phyloP scores from a whole-genome alignment of 2,329 filamentous ascomycete genomes.

The Arthroderma sp. region DNA sequence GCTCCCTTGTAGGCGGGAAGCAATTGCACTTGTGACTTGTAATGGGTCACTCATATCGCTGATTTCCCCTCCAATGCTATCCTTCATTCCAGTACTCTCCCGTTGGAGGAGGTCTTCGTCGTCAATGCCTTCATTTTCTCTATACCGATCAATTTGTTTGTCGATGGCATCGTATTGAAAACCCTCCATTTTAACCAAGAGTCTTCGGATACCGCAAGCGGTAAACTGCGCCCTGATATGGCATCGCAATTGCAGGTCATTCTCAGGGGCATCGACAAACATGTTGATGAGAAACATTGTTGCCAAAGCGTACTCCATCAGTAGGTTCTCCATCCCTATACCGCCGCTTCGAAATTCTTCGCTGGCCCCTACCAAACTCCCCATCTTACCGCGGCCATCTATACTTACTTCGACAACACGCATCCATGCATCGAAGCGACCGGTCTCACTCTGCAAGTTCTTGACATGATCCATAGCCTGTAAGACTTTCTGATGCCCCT shows the following conservation, averaged over 20 bases:
- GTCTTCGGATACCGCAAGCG: conserved; percentile 85
- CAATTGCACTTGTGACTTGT: conserved; percentile 90
- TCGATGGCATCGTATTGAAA: conserved; percentile 98
- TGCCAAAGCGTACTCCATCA: conserved; percentile 97
- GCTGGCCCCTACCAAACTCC: conserved; percentile 88
- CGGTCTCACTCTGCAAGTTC: conserved; percentile 74
- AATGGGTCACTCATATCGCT: conserved; percentile 86
- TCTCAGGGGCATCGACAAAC: conserved; percentile 81
- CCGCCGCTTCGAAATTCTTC: conserved; percentile 92
- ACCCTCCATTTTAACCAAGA: conserved; percentile 90
- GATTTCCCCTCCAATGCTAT: conserved; percentile 69
- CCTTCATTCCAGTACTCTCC: conserved; percentile 81
- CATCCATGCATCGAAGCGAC: conserved; percentile 97
- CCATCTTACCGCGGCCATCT: conserved; percentile 96
- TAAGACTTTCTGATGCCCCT: conserved; percentile 85
- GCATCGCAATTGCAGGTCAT: conserved; percentile 78
- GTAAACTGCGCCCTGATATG: conserved; percentile 95
- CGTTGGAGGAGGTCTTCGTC: conserved; percentile 93
- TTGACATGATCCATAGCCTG: conserved; percentile 90
- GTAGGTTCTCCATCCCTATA: conserved; percentile 94
- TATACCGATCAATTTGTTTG: conserved; percentile 91
- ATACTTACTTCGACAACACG: conserved; percentile 93
- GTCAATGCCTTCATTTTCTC: conserved; percentile 89
- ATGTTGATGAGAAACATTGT: conserved; percentile 94
- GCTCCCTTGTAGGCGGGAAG: conserved; percentile 67